These are phyloP conservation scores for Aspergillus carbonarius DNA, from an alignment of 2,329 filamentous ascomycete species.

Conservation along the genomic window DNA sequence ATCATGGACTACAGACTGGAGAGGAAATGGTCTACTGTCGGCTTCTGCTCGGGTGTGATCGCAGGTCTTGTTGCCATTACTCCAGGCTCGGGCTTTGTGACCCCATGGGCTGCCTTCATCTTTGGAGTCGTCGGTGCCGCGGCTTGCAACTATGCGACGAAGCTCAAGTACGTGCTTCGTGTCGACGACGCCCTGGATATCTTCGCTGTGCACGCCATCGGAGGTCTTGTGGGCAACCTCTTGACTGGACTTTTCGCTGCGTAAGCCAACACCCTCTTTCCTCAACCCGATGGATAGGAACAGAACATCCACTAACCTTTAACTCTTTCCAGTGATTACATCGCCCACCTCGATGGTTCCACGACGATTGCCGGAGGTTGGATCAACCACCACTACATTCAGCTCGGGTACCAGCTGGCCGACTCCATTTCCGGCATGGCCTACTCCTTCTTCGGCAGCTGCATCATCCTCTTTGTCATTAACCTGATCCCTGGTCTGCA, in stretches of 20 bases:
- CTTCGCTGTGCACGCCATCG: constrained; percentile 78
- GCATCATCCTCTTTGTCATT: constrained; percentile 75
- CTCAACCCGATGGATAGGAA: not conserved
- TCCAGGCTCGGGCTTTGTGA: constrained; percentile 81
- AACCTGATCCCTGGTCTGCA: constrained; percentile 74
- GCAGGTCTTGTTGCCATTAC: constrained; percentile 86
- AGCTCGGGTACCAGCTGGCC: constrained; percentile 79
- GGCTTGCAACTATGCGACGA: constrained; percentile 85
- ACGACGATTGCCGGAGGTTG: constrained; percentile 71
- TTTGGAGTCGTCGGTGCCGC: constrained; percentile 74
- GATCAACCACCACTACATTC: constrained; percentile 80
- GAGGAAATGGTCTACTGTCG: constrained; percentile 88
- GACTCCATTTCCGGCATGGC: constrained; percentile 73
- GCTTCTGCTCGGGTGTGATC: constrained; percentile 88
- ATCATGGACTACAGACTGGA: constrained; percentile 85
- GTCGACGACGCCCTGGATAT: constrained; percentile 88
- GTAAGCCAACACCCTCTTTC: constrained; percentile 39
- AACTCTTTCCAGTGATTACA: constrained; percentile 61
- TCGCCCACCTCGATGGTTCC: constrained; percentile 74
- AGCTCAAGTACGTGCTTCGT: constrained; percentile 78
- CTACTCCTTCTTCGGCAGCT: constrained; percentile 78
- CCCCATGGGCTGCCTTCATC: constrained; percentile 78
- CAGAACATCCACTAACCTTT: constrained; percentile 13
- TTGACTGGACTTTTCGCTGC: constrained; percentile 80
- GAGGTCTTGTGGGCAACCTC: constrained; percentile 76